phyloP scores from a whole-genome alignment of 768 basidiomycete species.

The Leccinum rimulosum region DNA sequence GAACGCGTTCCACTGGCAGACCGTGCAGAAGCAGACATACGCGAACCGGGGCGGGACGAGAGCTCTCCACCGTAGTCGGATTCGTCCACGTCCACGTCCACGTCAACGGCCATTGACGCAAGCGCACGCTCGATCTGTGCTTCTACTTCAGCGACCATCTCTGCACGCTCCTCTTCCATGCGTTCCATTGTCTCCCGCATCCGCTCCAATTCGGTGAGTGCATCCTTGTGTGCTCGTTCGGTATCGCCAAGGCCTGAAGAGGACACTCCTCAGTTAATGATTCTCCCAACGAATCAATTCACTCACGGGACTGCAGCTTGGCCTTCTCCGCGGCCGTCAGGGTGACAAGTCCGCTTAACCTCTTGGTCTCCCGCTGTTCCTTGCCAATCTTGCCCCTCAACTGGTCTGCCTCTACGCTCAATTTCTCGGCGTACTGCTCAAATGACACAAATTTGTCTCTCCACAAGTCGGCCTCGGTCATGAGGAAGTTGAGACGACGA shows the following conservation, averaged over 20 bases:
- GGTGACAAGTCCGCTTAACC: conserved; percentile 76
- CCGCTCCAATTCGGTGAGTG: conserved; percentile 72
- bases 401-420: conserved; percentile 83
- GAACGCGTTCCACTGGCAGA: conserved; percentile 47
- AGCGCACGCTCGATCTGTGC: conserved; percentile 87
- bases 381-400: conserved; percentile 85
- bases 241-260: conserved; percentile 76
- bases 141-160: conserved; percentile 92
- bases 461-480: conserved; percentile 90
- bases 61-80: conserved; percentile 60
- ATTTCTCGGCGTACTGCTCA: conserved; percentile 89
- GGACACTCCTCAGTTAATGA: not conserved
- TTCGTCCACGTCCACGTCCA: conserved; percentile 49
- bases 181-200: conserved; percentile 85
- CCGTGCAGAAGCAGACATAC: conserved; percentile 56
- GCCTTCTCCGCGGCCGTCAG: conserved; percentile 76
- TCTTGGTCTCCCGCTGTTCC: conserved; percentile 85
- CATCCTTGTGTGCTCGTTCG: conserved; percentile 76
- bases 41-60: conserved; percentile 67
- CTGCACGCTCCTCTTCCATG: conserved; percentile 84
- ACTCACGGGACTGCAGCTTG: conserved; percentile 76
- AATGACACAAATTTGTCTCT: conserved; percentile 92
- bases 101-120: conserved; percentile 70
- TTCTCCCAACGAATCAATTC: not conserved
- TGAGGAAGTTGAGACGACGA: conserved; percentile 83